Percentiles rank a stretch among this genome's conserved stretches.
Conservation (phyloP, 1,284 basidiomycete species). For the Heterobasidion parviporum region DNA sequence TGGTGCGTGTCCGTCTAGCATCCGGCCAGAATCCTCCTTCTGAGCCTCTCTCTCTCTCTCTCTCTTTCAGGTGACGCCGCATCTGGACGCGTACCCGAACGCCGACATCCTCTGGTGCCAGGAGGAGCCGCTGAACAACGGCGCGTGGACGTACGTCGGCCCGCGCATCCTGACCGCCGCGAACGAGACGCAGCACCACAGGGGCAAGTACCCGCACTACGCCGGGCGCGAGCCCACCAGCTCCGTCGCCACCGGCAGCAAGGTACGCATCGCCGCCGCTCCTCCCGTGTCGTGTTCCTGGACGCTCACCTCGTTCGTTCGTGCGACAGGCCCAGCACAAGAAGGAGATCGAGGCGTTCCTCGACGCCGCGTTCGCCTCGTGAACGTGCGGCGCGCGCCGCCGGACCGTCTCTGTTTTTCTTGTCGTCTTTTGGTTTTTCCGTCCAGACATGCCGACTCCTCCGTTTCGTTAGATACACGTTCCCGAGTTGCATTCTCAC, state of each 20-base stretch:
- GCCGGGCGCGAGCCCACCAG: constrained; percentile 84
- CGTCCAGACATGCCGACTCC: not conserved
- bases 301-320: constrained; percentile 1
- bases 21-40: not conserved
- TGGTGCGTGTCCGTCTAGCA: constrained; percentile 37
- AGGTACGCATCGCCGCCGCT: constrained; percentile 35
- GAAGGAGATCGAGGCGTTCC: constrained; percentile 76
- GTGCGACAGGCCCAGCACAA: constrained; percentile 61
- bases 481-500: no score
- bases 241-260: constrained; percentile 87
- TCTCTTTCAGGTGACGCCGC: constrained; percentile 59
- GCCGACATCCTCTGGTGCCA: constrained; percentile 90
- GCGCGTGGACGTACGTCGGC: constrained; percentile 89
- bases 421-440: not conserved
- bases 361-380: constrained; percentile 43
- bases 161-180: constrained; percentile 82
- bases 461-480: no score
- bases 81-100: constrained; percentile 95
- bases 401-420: not conserved
- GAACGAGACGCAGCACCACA: constrained; percentile 84
- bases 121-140: constrained; percentile 90
- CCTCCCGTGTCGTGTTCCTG: not conserved
- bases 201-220: constrained; percentile 81
- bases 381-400: not conserved
- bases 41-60: constrained; percentile 7